Percentiles rank a stretch among this genome's conserved stretches.
phyloP scores from a whole-genome alignment of 495 filamentous ascomycete genomes.

The Hypoxylon lienhwacheense region DNA sequence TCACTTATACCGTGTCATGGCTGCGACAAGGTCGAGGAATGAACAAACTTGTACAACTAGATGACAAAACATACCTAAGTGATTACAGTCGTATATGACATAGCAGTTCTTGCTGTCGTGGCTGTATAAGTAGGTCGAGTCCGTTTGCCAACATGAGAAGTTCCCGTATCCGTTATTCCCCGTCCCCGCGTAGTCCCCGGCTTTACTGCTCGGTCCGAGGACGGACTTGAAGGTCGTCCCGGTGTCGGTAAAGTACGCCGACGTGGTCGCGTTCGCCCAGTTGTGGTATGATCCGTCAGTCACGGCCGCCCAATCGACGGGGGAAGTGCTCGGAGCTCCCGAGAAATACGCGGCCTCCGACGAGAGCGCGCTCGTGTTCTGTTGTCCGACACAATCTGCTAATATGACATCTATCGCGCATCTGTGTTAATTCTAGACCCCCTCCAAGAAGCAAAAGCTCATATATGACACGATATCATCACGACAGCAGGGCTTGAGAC shows the following conservation, averaged over 20 bases:
- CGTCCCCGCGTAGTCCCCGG: constrained; percentile 41
- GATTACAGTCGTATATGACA: constrained; percentile 44
- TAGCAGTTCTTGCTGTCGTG: constrained; percentile 37
- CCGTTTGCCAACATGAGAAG: constrained; percentile 45
- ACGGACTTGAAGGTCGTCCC: constrained; percentile 39
- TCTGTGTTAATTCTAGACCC: constrained; percentile 11
- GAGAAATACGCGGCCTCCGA: constrained; percentile 46
- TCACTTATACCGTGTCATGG: not conserved
- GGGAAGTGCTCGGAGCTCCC: constrained; percentile 18
- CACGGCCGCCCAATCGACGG: constrained; percentile 41
- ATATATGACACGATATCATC: not conserved
- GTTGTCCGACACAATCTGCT: constrained; percentile 13
- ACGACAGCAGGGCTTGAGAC: too few species aligned
- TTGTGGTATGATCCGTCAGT: constrained; percentile 35
- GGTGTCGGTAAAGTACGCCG: constrained; percentile 39
- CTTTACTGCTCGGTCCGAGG: constrained; percentile 35
- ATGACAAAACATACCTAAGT: constrained; percentile 20
- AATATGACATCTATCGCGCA: constrained; percentile 20
- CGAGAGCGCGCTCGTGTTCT: constrained; percentile 25
- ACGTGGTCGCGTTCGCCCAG: constrained; percentile 42
- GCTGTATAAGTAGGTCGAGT: constrained; percentile 32
- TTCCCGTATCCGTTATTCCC: constrained; percentile 43
- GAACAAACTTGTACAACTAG: not conserved
- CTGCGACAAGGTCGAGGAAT: not conserved
- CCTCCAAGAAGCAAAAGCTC: too few species aligned